Base-by-base conservation (phyloP, 2,329 filamentous ascomycete genomes). In the Cryphonectria naterciae region DNA sequence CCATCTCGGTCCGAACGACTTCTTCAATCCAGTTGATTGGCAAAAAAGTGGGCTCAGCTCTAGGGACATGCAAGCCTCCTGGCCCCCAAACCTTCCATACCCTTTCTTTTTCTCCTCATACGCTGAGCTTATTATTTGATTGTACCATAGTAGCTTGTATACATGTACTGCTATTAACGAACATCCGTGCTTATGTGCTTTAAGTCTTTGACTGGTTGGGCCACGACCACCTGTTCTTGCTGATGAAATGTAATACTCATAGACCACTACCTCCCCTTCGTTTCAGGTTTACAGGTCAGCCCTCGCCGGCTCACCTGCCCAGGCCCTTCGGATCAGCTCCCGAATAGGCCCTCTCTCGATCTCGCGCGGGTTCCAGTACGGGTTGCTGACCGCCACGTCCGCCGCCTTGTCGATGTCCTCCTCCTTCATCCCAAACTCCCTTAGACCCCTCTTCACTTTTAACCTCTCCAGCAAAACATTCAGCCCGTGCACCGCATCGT, bases 361-460 rank as follows among this genome's bases (percentile, higher is more conserved):
- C 28, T 79, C 77, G 62, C 88, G 80, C 1, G 87, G 88, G 75
- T 89, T 90, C 80, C 85, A 87, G 76, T 90, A 90, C 13, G 86
- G 84, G 71, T 87, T 88, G 28, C 81, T 80, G 4, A 87, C 80
- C 5, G 87, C 87, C 74, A 89, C 85, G 71, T 88, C 85, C 4
- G 84, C 85, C 2, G 86, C 87, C 74, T 83, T 85, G 69, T 87
- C 86, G 13, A 90, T 81, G 75, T 89, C 87, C 28, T 83, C 83
- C 76, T 89, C 87, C 75, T 84, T 83, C 83, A 90, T 86, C 0
- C 88, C 88, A 74, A 84, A 86, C 13, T 84, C 83, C 75, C 82
- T 85, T 74, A 88, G 77, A 0, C 82, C 84, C 52, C 84, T 80
- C 78, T 87, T 85, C 2, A 88, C 85, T 63, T 81, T 80, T 61